phyloP scores from a whole-genome alignment of 2,329 filamentous ascomycete genomes.

The Colletotrichum gloeosporioides region DNA sequence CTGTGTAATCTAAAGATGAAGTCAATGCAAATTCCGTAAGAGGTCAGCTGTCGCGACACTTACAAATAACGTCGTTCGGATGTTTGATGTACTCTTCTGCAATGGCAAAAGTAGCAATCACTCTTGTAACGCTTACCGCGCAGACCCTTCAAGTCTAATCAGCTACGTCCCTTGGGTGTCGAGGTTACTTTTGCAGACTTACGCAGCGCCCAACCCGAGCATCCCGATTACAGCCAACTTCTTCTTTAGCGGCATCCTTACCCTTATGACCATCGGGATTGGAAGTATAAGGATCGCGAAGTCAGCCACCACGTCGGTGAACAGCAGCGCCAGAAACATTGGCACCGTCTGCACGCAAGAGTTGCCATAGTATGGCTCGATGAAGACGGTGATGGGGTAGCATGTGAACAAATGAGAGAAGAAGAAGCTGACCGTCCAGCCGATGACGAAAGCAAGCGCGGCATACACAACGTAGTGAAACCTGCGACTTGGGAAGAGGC shows the following conservation, averaged over 20 bases:
- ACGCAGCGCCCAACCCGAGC: slow-evolving; percentile 29
- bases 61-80: slow-evolving; percentile 30
- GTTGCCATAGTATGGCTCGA: slow-evolving; percentile 28
- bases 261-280: slow-evolving; percentile 28
- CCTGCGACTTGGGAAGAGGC: slow-evolving; percentile 33
- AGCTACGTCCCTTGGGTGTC: background rate
- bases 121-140: slow-evolving; percentile 22
- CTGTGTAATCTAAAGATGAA: slow-evolving; percentile 26
- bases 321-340: slow-evolving; percentile 26
- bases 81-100: slow-evolving; percentile 23
- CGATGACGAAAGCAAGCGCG: slow-evolving; percentile 26
- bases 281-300: slow-evolving; percentile 29
- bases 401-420: slow-evolving; percentile 31
- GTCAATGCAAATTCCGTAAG: background rate
- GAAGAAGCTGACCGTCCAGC: slow-evolving; percentile 29
- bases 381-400: slow-evolving; percentile 27
- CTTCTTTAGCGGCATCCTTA: slow-evolving; percentile 28
- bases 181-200: background rate
- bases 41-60: background rate
- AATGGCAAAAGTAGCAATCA: slow-evolving; percentile 26
- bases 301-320: slow-evolving; percentile 28
- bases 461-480: slow-evolving; percentile 30
- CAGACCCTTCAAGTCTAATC: background rate
- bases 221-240: slow-evolving; percentile 30
- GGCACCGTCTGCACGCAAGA: slow-evolving; percentile 25